These are phyloP conservation scores for Hygrophila difformis DNA, from an alignment of 257 asterid genomes.

Conservation along the genomic window DNA sequence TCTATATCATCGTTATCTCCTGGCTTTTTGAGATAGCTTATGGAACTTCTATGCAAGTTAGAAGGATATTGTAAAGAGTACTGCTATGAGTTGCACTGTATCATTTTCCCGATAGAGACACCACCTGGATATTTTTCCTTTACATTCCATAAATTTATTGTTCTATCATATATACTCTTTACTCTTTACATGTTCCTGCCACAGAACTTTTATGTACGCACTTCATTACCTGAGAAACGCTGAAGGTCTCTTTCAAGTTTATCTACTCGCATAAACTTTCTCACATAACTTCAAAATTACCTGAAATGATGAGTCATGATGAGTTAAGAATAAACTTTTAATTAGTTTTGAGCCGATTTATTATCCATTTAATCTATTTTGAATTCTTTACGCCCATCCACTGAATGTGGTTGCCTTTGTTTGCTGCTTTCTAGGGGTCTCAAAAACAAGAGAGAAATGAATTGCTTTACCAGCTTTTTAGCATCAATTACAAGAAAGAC, in stretches of 20 bases:
- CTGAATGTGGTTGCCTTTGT: not conserved
- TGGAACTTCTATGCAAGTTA: not conserved
- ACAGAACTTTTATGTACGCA: too few species aligned
- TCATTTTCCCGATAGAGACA: not conserved
- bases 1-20: too few species aligned
- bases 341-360: too few species aligned
- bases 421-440: slow-evolving; percentile 35
- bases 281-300: too few species aligned
- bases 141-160: not conserved
- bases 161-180: not conserved
- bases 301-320: slow-evolving; percentile 3
- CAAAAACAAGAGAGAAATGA: slow-evolving; percentile 69
- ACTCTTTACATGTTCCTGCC: too few species aligned
- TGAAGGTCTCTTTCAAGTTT: not conserved
- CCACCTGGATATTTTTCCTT: not conserved
- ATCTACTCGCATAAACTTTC: not conserved
- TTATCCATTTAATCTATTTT: not conserved
- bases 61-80: not conserved
- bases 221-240: not conserved
- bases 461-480: slow-evolving; percentile 59
- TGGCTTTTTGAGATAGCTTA: too few species aligned
- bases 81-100: not conserved
- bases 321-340: too few species aligned
- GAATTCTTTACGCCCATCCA: not conserved
- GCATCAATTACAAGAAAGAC: slow-evolving; percentile 63